Conservation (phyloP, 2,329 filamentous ascomycete species). For the Alternaria metachromatica region DNA sequence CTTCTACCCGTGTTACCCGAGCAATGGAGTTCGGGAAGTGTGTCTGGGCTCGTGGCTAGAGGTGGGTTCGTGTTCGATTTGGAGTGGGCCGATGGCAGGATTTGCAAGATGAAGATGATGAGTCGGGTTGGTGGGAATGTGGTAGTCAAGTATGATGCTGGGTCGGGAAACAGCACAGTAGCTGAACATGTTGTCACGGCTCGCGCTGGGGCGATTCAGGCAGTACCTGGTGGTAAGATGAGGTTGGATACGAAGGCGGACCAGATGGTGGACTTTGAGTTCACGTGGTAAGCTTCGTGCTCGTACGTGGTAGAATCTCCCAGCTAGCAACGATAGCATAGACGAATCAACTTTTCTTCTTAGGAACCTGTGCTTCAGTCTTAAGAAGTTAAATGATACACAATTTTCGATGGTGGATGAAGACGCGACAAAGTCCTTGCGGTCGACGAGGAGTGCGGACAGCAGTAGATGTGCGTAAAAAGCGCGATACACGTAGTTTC, state of each 20-base stretch:
- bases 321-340: neutral
- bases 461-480: neutral
- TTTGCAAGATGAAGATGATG: slow-evolving; percentile 27
- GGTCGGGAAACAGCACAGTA: neutral
- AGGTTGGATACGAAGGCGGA: neutral
- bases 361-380: neutral
- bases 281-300: neutral
- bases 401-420: neutral
- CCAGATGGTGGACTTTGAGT: neutral
- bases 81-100: slow-evolving; percentile 14
- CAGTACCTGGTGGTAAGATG: neutral
- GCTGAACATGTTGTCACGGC: neutral
- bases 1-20: slow-evolving; percentile 16
- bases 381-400: neutral
- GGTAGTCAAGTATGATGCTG: slow-evolving; percentile 1
- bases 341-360: neutral
- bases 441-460: neutral
- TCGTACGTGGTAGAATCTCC: slow-evolving; percentile 9
- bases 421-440: neutral
- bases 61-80: slow-evolving; percentile 28
- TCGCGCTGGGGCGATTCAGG: neutral
- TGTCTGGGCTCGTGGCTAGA: slow-evolving; percentile 21
- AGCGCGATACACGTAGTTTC: neutral
- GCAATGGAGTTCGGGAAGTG: slow-evolving; percentile 16
- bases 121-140: slow-evolving; percentile 7